A percentile compares a stretch with the other conserved stretches of the same genome.
These are phyloP conservation scores for Acer yangbiense DNA, from an alignment of 345 rosid species.

Conservation along the genomic window DNA sequence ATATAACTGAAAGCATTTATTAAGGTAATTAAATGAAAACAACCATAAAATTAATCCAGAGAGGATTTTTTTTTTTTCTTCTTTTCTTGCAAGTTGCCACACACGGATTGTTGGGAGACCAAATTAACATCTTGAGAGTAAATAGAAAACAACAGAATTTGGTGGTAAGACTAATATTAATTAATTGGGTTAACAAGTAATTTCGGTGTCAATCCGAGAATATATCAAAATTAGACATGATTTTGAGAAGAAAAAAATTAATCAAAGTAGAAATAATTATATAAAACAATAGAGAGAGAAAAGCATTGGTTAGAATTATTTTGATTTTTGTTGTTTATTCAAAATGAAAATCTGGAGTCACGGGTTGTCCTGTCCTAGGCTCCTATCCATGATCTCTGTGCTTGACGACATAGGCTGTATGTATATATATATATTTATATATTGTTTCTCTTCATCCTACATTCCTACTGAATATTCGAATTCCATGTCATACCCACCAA, in stretches of 20 bases:
- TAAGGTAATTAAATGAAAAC: not conserved
- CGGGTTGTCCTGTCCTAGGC: not conserved
- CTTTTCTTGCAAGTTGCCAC: constrained; percentile 1
- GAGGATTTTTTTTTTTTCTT: not conserved
- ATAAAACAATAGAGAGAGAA: not conserved
- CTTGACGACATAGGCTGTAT: not conserved
- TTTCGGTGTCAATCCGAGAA: not conserved
- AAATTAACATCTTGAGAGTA: constrained; percentile 2
- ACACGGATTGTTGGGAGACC: not conserved
- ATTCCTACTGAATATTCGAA: not conserved
- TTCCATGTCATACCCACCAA: not conserved
- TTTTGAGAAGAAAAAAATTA: not conserved
- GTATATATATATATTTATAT: too few species aligned
- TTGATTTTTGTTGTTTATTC: not conserved
- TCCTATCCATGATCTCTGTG: too few species aligned
- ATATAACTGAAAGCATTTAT: not conserved
- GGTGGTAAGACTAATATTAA: not conserved
- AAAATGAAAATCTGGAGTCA: not conserved
- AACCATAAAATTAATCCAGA: not conserved
- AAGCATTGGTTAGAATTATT: too few species aligned
- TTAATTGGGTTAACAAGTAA: too few species aligned
- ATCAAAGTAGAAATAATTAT: not conserved
- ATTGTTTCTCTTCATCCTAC: not conserved
- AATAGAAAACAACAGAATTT: not conserved
- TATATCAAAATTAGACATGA: not conserved